Conservation (phyloP, 805 yeast species). For the Isabelozyma rhagii region DNA sequence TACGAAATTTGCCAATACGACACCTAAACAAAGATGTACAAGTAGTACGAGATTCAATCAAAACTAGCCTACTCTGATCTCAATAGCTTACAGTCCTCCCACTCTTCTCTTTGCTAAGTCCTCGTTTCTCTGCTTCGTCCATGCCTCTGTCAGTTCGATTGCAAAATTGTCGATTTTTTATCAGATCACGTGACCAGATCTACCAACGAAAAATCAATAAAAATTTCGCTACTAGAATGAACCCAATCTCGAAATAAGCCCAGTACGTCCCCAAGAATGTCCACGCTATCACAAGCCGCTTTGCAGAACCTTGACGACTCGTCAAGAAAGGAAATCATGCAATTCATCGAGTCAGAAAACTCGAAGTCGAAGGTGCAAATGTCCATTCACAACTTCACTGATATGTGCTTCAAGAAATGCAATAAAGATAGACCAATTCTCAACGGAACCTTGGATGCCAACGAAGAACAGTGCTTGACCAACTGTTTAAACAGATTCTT, state of each 20-base stretch:
- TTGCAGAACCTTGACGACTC: slow-evolving; percentile 53
- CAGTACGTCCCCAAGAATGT: slow-evolving; percentile 18
- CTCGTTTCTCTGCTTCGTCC: too few relatives aligned
- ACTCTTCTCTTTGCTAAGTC: too few relatives aligned
- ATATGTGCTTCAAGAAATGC: slow-evolving; percentile 88
- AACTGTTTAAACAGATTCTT: slow-evolving; percentile 84
- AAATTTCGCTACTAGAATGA: too few relatives aligned
- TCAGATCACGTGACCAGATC: too few relatives aligned
- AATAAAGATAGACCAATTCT: slow-evolving; percentile 45
- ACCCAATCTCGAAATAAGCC: neutral
- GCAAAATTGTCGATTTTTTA: too few relatives aligned
- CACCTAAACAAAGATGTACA: too few relatives aligned
- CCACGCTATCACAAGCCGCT: slow-evolving; percentile 32
- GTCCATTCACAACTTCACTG: slow-evolving; percentile 85
- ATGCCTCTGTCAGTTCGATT: too few relatives aligned
- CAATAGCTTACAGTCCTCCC: too few relatives aligned
- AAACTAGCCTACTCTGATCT: too few relatives aligned
- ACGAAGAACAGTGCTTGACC: slow-evolving; percentile 70
- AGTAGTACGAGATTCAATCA: too few relatives aligned
- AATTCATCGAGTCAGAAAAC: slow-evolving; percentile 78
- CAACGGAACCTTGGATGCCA: slow-evolving; percentile 46
- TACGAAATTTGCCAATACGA: too few relatives aligned
- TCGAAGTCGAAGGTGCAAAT: slow-evolving; percentile 84
- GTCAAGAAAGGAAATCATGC: slow-evolving; percentile 69
- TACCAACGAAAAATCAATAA: too few relatives aligned